phyloP scores from a whole-genome alignment of 768 basidiomycete genomes.

The Russula dissimulans region DNA sequence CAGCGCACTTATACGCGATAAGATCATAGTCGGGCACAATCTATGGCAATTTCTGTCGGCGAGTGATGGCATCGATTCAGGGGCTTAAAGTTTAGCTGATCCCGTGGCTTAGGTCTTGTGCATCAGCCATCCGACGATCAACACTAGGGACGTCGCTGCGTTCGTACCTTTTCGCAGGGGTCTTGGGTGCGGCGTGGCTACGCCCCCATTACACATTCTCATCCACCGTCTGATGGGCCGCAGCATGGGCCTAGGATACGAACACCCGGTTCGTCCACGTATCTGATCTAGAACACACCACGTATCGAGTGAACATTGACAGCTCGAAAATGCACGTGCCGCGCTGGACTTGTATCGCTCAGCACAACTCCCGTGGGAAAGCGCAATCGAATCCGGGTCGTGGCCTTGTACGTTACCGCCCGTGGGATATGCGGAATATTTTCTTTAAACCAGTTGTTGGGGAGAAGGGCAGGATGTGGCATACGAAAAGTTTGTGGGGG shows the following conservation, averaged over 20 bases:
- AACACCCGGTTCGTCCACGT: conserved; percentile 37
- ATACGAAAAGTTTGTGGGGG: neutral
- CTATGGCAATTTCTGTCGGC: conserved; percentile 49
- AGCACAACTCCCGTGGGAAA: conserved; percentile 42
- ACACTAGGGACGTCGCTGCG: conserved; percentile 47
- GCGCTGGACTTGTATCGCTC: conserved; percentile 46
- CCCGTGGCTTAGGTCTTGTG: conserved; percentile 37
- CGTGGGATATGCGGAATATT: conserved; percentile 15
- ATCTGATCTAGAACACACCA: neutral
- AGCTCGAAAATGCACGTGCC: conserved; percentile 44
- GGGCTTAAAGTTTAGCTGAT: neutral
- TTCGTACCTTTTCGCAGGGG: conserved; percentile 42
- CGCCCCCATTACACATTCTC: conserved; percentile 34
- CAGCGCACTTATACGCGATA: conserved; percentile 34
- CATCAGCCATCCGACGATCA: conserved; percentile 40
- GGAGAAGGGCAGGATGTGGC: neutral
- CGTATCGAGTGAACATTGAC: conserved; percentile 15
- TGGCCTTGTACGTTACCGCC: conserved; percentile 34
- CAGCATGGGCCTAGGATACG: conserved; percentile 34
- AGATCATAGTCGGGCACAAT: conserved; percentile 47
- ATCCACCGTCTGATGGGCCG: conserved; percentile 39
- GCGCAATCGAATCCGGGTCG: conserved; percentile 32
- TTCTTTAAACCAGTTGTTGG: neutral
- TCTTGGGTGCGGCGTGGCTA: conserved; percentile 23
- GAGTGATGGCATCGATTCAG: conserved; percentile 17